phyloP scores from a whole-genome alignment of 2,329 filamentous ascomycete genomes.

The Phyllosticta citribraziliensis region DNA sequence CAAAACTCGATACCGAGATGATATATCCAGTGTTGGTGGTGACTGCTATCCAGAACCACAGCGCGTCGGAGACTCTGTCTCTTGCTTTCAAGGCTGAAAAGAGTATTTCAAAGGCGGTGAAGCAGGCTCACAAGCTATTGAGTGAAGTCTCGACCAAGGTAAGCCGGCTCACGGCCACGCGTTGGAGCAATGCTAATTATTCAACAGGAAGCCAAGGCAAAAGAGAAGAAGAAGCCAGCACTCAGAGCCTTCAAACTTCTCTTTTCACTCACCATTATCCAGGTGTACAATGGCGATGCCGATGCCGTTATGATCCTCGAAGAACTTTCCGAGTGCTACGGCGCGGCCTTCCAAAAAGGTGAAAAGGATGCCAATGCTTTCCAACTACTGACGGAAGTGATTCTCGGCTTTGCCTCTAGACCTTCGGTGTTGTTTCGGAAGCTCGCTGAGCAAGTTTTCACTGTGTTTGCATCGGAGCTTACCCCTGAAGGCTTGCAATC shows the following conservation, averaged over 20 bases:
- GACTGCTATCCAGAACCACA: slow-evolving; percentile 23
- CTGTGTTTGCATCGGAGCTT: slow-evolving; percentile 66
- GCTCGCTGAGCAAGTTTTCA: slow-evolving; percentile 80
- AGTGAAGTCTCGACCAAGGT: slow-evolving; percentile 21
- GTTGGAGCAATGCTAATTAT: slow-evolving; percentile 9
- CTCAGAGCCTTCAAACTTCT: slow-evolving; percentile 65
- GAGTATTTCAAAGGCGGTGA: slow-evolving; percentile 29
- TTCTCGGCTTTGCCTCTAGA: slow-evolving; percentile 82
- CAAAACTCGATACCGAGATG: slow-evolving; percentile 27
- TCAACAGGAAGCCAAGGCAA: slow-evolving; percentile 10
- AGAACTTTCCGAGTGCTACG: slow-evolving; percentile 67
- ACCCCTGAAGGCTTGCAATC: slow-evolving; percentile 62
- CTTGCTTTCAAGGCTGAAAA: slow-evolving; percentile 41
- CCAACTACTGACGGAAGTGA: slow-evolving; percentile 71
- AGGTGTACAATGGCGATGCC: slow-evolving; percentile 80
- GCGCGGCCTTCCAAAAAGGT: slow-evolving; percentile 22
- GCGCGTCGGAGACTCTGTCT: slow-evolving; percentile 24
- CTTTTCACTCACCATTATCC: slow-evolving; percentile 74
- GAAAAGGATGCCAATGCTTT: slow-evolving; percentile 35
- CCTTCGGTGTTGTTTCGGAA: slow-evolving; percentile 77
- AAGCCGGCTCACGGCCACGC: slow-evolving; percentile 6
- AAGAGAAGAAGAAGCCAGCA: slow-evolving; percentile 29
- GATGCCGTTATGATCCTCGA: slow-evolving; percentile 76
- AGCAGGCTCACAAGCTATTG: slow-evolving; percentile 23
- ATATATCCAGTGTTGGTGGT: slow-evolving; percentile 32